These are phyloP conservation scores for Acacia crassicarpa DNA, from an alignment of 306 rosid species.

Conservation along the genomic window DNA sequence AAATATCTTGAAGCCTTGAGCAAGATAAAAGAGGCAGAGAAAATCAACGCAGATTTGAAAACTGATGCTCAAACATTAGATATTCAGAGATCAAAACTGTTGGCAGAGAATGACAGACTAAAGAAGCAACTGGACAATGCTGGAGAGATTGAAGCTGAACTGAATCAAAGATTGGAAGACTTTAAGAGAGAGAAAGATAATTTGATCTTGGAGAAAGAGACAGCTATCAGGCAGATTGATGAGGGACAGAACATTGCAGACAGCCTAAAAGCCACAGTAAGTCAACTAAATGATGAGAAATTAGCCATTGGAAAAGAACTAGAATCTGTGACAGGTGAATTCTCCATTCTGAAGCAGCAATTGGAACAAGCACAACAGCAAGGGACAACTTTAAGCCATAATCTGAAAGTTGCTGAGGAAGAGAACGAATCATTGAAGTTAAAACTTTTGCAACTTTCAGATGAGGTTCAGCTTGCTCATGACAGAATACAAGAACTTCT, in stretches of 20 bases:
- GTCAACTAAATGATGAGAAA: slow-evolving; percentile 64
- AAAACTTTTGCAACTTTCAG: slow-evolving; percentile 50
- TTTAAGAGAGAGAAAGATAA: slow-evolving; percentile 42
- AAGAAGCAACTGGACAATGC: slow-evolving; percentile 46
- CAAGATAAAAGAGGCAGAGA: slow-evolving; percentile 69
- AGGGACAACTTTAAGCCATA: slow-evolving; percentile 42
- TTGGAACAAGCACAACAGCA: slow-evolving; percentile 55
- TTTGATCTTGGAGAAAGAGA: slow-evolving; percentile 50
- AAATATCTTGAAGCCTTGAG: slow-evolving; percentile 55
- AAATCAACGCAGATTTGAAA: slow-evolving; percentile 50
- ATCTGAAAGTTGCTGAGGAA: slow-evolving; percentile 54
- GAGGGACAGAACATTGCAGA: slow-evolving; percentile 56
- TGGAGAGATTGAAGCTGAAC: slow-evolving; percentile 55
- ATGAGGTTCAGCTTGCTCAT: slow-evolving; percentile 57
- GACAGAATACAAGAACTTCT: slow-evolving; percentile 48
- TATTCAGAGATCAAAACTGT: slow-evolving; percentile 51
- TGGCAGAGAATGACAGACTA: slow-evolving; percentile 58
- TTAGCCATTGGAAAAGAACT: slow-evolving; percentile 50
- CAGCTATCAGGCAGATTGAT: slow-evolving; percentile 47
- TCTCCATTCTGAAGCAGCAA: slow-evolving; percentile 52
- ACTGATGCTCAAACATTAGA: slow-evolving; percentile 56
- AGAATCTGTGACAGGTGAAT: slow-evolving; percentile 47
- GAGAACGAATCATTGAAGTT: slow-evolving; percentile 61
- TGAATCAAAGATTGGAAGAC: slow-evolving; percentile 42
- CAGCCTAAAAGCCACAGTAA: slow-evolving; percentile 43